These are phyloP conservation scores for Epichloe sibirici DNA, from an alignment of 2,329 filamentous ascomycete genomes.

Conservation along the genomic window DNA sequence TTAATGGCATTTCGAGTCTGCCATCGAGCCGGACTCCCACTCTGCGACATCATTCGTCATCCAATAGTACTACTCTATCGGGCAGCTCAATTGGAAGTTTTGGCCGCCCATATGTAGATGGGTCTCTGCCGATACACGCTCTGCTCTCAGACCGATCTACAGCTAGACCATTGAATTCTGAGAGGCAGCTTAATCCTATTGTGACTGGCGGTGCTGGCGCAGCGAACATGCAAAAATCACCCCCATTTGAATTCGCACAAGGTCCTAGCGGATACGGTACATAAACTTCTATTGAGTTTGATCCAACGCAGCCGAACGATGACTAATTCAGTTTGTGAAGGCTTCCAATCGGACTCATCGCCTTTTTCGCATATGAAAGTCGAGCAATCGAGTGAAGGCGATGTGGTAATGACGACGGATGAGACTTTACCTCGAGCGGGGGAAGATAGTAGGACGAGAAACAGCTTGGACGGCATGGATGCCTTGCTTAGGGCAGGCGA, in stretches of 20 bases:
- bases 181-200: slow-evolving; percentile 8
- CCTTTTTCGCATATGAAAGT: slow-evolving; percentile 20
- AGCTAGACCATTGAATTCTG: slow-evolving; percentile 6
- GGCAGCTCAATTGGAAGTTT: slow-evolving; percentile 24
- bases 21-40: slow-evolving; percentile 21
- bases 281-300: slow-evolving; percentile 8
- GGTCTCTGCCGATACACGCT: slow-evolving; percentile 41
- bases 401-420: slow-evolving; percentile 20
- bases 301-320: slow-evolving; percentile 6
- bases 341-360: slow-evolving; percentile 21
- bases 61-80: slow-evolving; percentile 30
- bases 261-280: slow-evolving; percentile 25
- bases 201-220: slow-evolving; percentile 5
- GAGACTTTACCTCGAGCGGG: slow-evolving; percentile 10
- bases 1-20: slow-evolving; percentile 17
- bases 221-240: slow-evolving; percentile 14
- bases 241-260: slow-evolving; percentile 12
- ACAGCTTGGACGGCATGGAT: slow-evolving; percentile 42
- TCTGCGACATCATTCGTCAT: slow-evolving; percentile 34
- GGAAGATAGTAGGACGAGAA: slow-evolving; percentile 11
- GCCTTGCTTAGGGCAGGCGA: slow-evolving; percentile 47
- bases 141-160: slow-evolving; percentile 32
- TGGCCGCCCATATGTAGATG: slow-evolving; percentile 34
- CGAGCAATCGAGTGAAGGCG: slow-evolving; percentile 17
- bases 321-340: slow-evolving; percentile 20